Conservation (phyloP, 495 filamentous ascomycete species). For the Rhizodiscina lignyota region DNA sequence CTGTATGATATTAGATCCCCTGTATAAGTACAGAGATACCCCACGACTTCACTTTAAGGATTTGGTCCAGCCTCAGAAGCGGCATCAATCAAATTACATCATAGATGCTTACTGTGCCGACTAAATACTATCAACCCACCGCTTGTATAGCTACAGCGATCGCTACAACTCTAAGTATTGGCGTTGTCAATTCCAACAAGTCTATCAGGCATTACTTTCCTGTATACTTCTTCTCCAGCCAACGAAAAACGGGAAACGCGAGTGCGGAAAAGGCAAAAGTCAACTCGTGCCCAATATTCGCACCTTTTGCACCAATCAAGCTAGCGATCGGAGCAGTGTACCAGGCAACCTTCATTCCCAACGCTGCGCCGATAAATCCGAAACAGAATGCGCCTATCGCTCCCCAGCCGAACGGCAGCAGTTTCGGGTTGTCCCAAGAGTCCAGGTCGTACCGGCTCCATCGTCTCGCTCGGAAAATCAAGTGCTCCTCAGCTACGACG, state of each 20-base stretch:
- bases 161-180: too few species aligned
- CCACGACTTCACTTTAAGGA: too few species aligned
- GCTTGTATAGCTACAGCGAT: too few species aligned
- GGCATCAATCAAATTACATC: too few species aligned
- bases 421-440: conserved; percentile 5
- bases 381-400: conserved; percentile 6
- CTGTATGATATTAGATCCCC: too few species aligned
- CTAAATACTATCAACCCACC: too few species aligned
- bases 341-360: conserved; percentile 10
- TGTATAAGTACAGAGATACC: too few species aligned
- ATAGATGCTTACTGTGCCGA: too few species aligned
- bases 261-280: conserved; percentile 9
- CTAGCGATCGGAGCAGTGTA: conserved; percentile 6
- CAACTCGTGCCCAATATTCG: conserved; percentile 10
- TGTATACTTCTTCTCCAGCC: conserved; percentile 8
- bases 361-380: conserved; percentile 7
- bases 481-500: conserved; percentile 7
- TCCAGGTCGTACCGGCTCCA: conserved; percentile 8
- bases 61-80: too few species aligned
- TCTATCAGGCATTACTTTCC: conserved; percentile 4
- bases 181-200: too few species aligned
- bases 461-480: conserved; percentile 4
- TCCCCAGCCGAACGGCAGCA: conserved; percentile 10
- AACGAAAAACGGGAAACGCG: conserved; percentile 9
- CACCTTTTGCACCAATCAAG: conserved; percentile 9